These are phyloP conservation scores for Sphagnum tenellum DNA, from an alignment of 225 moss, liverwort and hornwort genomes.

Conservation along the genomic window DNA sequence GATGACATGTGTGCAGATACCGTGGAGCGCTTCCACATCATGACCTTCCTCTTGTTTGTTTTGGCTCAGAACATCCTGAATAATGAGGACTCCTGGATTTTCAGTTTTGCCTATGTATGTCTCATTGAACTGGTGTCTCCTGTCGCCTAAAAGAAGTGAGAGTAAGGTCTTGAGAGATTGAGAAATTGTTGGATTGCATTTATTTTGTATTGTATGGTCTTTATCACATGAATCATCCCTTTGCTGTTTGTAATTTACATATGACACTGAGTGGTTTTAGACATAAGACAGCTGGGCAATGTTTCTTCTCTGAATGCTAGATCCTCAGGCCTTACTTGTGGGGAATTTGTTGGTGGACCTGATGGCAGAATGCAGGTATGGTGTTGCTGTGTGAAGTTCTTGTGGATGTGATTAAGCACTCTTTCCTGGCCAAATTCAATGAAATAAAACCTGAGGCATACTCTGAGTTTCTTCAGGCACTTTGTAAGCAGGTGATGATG, in stretches of 20 bases:
- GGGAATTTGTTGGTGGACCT: background rate
- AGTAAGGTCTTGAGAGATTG: no score
- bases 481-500: slow-evolving; percentile 73
- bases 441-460: slow-evolving; percentile 95
- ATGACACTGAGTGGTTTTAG: no score
- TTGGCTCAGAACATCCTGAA: slow-evolving; percentile 91
- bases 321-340: no score
- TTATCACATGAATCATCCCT: no score
- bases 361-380: slow-evolving; percentile 91
- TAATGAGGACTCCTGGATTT: slow-evolving; percentile 75
- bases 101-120: slow-evolving; percentile 71
- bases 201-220: no score
- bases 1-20: slow-evolving; percentile 52
- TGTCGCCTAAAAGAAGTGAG: no score
- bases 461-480: slow-evolving; percentile 96
- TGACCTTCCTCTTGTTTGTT: slow-evolving; percentile 88
- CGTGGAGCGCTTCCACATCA: slow-evolving; percentile 96
- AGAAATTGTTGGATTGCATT: no score
- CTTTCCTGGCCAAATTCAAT: slow-evolving; percentile 96
- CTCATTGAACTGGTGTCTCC: background rate
- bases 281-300: no score
- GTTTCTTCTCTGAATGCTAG: no score
- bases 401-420: slow-evolving; percentile 94
- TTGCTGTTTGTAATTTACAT: no score
- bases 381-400: slow-evolving; percentile 81